Conservation (phyloP, 306 rosid species). For the Lathyrus sativus region DNA sequence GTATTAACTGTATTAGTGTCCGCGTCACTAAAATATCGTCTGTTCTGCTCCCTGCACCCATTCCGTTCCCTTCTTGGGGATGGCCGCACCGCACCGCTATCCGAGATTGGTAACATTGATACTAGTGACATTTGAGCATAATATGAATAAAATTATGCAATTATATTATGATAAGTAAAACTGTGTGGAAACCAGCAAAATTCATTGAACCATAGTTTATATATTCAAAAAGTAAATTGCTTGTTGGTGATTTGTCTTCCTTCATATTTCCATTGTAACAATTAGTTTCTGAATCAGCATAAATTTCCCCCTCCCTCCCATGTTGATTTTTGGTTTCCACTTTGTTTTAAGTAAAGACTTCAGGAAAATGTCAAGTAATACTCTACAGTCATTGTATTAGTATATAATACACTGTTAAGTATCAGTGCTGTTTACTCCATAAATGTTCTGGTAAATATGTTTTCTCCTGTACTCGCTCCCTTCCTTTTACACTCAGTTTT, state of each 20-base stretch:
- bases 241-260: slow-evolving; percentile 30
- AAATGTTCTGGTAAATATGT: slow-evolving; percentile 9
- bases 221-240: not conserved
- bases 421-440: slow-evolving; percentile 8
- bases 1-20: too few relatives aligned
- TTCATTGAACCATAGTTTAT: not conserved
- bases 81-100: too few relatives aligned
- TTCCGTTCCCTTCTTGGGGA: too few relatives aligned
- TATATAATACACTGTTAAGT: not conserved
- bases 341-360: slow-evolving; percentile 10
- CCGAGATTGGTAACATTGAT: too few relatives aligned
- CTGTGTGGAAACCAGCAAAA: slow-evolving; percentile 9
- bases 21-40: too few relatives aligned
- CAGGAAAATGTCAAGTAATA: slow-evolving; percentile 13
- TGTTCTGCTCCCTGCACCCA: too few relatives aligned
- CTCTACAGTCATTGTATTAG: slow-evolving; percentile 14
- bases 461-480: slow-evolving; percentile 5
- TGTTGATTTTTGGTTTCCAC: slow-evolving; percentile 26
- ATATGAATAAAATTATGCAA: slow-evolving; percentile 22
- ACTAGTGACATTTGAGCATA: slow-evolving; percentile 4
- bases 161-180: not conserved
- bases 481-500: not conserved
- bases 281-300: slow-evolving; percentile 3
- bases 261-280: slow-evolving; percentile 6
- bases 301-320: not conserved